Percentiles rank a stretch among this genome's conserved stretches.
phyloP scores from a whole-genome alignment of 2,329 filamentous ascomycete species.

The Colletotrichum tofieldiae region DNA sequence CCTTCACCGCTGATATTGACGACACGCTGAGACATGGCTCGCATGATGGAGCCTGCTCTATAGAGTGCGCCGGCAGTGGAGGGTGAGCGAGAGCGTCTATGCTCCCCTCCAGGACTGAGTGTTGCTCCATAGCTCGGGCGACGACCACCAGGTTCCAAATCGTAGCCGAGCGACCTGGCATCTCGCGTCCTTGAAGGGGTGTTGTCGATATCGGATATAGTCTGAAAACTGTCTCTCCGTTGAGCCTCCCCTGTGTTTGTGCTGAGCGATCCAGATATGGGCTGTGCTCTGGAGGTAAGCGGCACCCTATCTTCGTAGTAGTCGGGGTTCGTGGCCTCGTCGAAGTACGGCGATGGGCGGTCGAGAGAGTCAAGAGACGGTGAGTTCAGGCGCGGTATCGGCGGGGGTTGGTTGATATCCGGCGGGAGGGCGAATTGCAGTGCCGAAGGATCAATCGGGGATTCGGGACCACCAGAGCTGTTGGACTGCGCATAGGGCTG shows the following conservation, averaged over 20 bases:
- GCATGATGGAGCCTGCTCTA: slow-evolving; percentile 82
- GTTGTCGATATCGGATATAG: slow-evolving; percentile 69
- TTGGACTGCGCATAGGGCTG: slow-evolving; percentile 60
- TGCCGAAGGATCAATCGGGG: slow-evolving; percentile 68
- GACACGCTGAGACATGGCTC: slow-evolving; percentile 95
- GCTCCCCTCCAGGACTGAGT: slow-evolving; percentile 66
- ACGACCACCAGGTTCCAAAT: slow-evolving; percentile 71
- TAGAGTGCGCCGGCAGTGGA: slow-evolving; percentile 76
- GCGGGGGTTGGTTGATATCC: slow-evolving; percentile 57
- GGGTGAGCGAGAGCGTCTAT: slow-evolving; percentile 71
- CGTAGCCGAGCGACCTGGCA: slow-evolving; percentile 68
- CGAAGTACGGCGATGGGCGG: slow-evolving; percentile 53
- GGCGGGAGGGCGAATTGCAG: slow-evolving; percentile 71
- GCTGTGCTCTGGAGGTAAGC: slow-evolving; percentile 69
- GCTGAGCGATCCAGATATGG: slow-evolving; percentile 67
- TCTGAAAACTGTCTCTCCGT: slow-evolving; percentile 71
- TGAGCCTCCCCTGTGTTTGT: slow-evolving; percentile 59
- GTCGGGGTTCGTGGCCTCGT: slow-evolving; percentile 54
- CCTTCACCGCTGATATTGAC: slow-evolving; percentile 97
- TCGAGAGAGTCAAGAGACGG: slow-evolving; percentile 51
- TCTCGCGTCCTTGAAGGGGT: slow-evolving; percentile 66
- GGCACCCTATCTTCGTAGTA: slow-evolving; percentile 72
- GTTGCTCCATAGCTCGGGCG: slow-evolving; percentile 72
- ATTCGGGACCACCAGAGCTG: slow-evolving; percentile 57
- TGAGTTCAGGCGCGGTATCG: slow-evolving; percentile 30